Conservation (phyloP, 306 rosid species). For the Albizia julibrissin region DNA sequence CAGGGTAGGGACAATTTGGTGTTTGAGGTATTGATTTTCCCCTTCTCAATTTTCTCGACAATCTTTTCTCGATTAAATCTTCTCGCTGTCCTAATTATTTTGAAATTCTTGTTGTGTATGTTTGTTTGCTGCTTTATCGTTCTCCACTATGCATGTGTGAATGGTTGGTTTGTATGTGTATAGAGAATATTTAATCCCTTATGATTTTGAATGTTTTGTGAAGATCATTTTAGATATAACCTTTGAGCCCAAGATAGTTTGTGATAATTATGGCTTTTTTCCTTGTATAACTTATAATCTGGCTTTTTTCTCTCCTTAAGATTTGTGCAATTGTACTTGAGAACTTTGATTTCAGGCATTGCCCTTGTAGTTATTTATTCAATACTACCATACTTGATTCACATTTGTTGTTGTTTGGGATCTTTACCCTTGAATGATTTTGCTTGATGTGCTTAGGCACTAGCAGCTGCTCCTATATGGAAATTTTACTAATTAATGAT, state of each 20-base stretch:
- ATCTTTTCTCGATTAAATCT: conserved; percentile 26
- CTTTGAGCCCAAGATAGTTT: conserved; percentile 30
- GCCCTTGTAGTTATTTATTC: conserved; percentile 23
- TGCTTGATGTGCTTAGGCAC: conserved; percentile 18
- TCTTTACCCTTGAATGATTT: conserved; percentile 18
- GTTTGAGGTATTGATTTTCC: conserved; percentile 24
- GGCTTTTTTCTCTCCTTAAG: background rate
- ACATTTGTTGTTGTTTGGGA: conserved; percentile 9
- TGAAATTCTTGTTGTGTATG: conserved; percentile 15
- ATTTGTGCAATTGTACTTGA: conserved; percentile 28
- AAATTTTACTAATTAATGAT: conserved; percentile 24
- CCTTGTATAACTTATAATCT: conserved; percentile 18
- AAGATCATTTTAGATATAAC: conserved; percentile 23
- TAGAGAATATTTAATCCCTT: conserved; percentile 16
- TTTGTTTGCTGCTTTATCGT: conserved; percentile 15
- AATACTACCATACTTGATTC: conserved; percentile 16
- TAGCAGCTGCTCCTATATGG: conserved; percentile 16
- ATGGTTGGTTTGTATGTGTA: conserved; percentile 24
- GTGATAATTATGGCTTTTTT: conserved; percentile 12
- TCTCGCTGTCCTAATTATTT: conserved; percentile 25
- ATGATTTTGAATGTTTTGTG: conserved; percentile 28
- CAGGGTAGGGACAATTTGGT: conserved; percentile 19
- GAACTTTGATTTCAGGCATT: conserved; percentile 33
- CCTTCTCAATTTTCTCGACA: conserved; percentile 21
- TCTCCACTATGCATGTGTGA: background rate